Percentiles rank a stretch among this genome's conserved stretches.
These are phyloP conservation scores for Colletotrichum euphorbiae DNA, from an alignment of 2,329 filamentous ascomycete species.

Conservation along the genomic window DNA sequence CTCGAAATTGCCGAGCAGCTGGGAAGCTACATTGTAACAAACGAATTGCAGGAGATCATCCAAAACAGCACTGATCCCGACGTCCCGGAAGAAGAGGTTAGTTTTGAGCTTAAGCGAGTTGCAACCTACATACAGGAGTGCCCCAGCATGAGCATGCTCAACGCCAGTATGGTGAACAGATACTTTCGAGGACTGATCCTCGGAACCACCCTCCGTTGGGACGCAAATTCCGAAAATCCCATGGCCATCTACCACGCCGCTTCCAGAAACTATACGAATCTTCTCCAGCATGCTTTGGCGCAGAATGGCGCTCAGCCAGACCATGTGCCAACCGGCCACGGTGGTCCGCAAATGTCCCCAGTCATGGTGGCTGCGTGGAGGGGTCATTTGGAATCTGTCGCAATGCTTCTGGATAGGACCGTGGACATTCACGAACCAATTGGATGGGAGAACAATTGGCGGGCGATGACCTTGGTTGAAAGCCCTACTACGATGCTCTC, in stretches of 20 bases:
- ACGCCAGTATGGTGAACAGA: conserved; percentile 9
- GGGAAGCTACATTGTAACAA: not conserved
- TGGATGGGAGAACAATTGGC: not conserved
- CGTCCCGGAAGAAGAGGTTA: not conserved
- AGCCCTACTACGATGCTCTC: not conserved
- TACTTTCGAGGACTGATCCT: not conserved
- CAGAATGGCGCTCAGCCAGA: not conserved
- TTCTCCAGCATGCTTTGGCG: conserved; percentile 2
- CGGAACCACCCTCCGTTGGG: conserved; percentile 12
- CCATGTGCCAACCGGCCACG: not conserved
- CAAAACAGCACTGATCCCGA: not conserved
- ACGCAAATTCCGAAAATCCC: conserved; percentile 4
- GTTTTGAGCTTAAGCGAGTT: not conserved
- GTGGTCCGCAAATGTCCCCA: not conserved
- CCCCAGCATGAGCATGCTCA: conserved; percentile 13
- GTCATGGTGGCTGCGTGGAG: conserved; percentile 7
- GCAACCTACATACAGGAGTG: not conserved
- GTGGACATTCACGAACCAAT: not conserved
- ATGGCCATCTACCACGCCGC: conserved; percentile 22
- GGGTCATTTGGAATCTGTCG: not conserved
- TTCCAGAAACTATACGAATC: not conserved
- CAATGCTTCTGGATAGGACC: not conserved
- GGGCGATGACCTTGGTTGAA: not conserved
- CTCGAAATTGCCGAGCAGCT: conserved; percentile 5
- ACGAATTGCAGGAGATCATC: not conserved